Evolutionary conservation across 148 eudicot genomes (phyloP).

Genomic region (Vaccinium myrtillus): DNA sequence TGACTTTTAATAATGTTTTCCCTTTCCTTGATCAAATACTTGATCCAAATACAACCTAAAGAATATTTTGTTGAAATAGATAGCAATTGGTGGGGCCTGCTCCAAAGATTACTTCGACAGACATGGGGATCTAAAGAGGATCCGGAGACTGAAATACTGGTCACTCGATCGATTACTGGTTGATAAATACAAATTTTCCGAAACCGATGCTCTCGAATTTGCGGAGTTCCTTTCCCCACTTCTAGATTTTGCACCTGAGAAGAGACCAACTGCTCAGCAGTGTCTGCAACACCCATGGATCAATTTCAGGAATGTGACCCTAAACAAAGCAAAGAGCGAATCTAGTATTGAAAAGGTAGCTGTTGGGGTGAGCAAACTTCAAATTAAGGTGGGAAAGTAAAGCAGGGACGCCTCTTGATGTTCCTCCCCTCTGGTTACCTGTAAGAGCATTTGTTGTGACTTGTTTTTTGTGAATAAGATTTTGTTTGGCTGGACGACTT

Average conservation of each 20-base stretch:
- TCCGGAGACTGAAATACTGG: constrained; percentile 74
- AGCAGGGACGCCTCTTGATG: constrained; percentile 13
- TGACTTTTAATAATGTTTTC: not conserved
- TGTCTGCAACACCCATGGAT: constrained; percentile 91
- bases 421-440: constrained; percentile 11
- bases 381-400: constrained; percentile 43
- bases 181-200: constrained; percentile 60
- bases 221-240: constrained; percentile 75
- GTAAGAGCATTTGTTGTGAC: constrained; percentile 24
- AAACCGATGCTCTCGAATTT: constrained; percentile 67
- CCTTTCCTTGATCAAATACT: not conserved
- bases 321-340: constrained; percentile 30
- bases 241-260: constrained; percentile 85
- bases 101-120: constrained; percentile 92
- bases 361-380: constrained; percentile 48
- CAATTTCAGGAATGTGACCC: constrained; percentile 29
- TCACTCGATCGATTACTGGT: constrained; percentile 68
- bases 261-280: constrained; percentile 89
- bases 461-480: constrained; percentile 14
- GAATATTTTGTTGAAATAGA: constrained; percentile 38
- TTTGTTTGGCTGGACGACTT: constrained; percentile 19
- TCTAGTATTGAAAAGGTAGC: constrained; percentile 35
- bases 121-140: constrained; percentile 90
- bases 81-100: constrained; percentile 67
- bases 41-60: not conserved